Evolutionary conservation across 768 basidiomycete genomes (phyloP), one percentile per base, ranked within the genome.

Genomic region (Polyporus arcularius): DNA sequence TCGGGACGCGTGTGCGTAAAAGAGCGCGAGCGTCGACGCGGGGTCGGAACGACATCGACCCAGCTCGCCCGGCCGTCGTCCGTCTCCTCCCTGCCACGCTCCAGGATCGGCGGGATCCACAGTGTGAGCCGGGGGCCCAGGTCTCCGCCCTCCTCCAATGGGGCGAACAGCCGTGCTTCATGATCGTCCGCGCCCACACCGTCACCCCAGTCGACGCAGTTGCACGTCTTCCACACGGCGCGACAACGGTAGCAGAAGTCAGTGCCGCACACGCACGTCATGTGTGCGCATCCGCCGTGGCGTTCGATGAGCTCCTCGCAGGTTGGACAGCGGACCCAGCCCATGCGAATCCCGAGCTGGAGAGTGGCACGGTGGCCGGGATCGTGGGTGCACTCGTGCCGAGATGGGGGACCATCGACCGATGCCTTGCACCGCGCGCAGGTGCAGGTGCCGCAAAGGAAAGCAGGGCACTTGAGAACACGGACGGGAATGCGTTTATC

Each of bases 1-100:
- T 21, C 67, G 68, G 28, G 68, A 67, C 52, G 77, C 78, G 47
- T 79, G 78, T 45, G 79, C 71, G 2, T 28, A 21, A 48, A 48
- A 48, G 38, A 53, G 7, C 18, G 38, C n/a, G 52, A 53, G 12
- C 46, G 46, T 8, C 21, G 46, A 8, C 46, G 46, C 46, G 42
- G 46, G 26, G 46, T 28, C 14, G 46, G 31, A 7, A 45, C 43
- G 7, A 39, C 30, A n/a, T 39, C 50, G 12, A n/a, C 32, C 50
- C 50, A 39, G 6, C 15, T 32, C 28, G 32, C 50, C 28, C 15
- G 5, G 4, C 32, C 31, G 4, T 31, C n/a, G 12, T 31, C n/a
- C 14, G 14, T 38, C 3, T 16, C 32, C 15, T 52, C 28, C 14
- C n/a, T 30, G 9, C 28, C 28, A 9, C 78, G 73, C 43, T 73